Percentiles rank a stretch among this genome's conserved stretches.
These are phyloP conservation scores for Irpex rosettiformis DNA, from an alignment of 1,284 basidiomycete genomes.

Conservation along the genomic window DNA sequence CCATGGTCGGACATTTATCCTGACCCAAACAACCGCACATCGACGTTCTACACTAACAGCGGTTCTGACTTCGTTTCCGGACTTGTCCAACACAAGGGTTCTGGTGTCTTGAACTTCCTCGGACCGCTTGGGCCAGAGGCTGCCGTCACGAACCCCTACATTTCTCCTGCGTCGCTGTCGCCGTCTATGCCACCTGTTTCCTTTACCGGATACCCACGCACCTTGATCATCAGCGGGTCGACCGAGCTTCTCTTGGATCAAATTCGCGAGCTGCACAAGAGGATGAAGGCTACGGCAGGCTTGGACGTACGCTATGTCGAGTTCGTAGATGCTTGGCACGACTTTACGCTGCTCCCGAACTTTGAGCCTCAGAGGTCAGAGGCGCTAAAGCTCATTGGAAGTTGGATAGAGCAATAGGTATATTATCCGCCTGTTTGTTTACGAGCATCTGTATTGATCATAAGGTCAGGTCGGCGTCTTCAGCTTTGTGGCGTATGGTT, in stretches of 20 bases:
- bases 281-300: conserved; percentile 41
- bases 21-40: conserved; percentile 39
- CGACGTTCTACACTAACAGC: conserved; percentile 5
- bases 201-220: conserved; percentile 53
- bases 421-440: neutral
- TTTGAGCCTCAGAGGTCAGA: conserved; percentile 14
- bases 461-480: too few species aligned
- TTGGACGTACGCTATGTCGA: conserved; percentile 47
- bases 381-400: conserved; percentile 5
- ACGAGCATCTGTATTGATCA: too few species aligned
- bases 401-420: conserved; percentile 1
- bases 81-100: neutral
- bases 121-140: conserved; percentile 16
- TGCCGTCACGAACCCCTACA: conserved; percentile 44
- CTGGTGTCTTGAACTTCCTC: neutral
- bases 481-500: too few species aligned
- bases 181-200: conserved; percentile 31
- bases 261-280: conserved; percentile 30
- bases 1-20: conserved; percentile 56
- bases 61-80: neutral
- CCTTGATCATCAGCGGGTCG: conserved; percentile 51
- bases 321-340: conserved; percentile 35
- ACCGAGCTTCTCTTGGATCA: conserved; percentile 51
- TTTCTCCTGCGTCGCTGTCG: conserved; percentile 50
- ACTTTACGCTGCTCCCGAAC: conserved; percentile 6